A percentile compares a stretch with the other conserved stretches of the same genome.
These are phyloP conservation scores for Populus hybrid DNA, from an alignment of 441 rosid genomes.

Conservation along the genomic window DNA sequence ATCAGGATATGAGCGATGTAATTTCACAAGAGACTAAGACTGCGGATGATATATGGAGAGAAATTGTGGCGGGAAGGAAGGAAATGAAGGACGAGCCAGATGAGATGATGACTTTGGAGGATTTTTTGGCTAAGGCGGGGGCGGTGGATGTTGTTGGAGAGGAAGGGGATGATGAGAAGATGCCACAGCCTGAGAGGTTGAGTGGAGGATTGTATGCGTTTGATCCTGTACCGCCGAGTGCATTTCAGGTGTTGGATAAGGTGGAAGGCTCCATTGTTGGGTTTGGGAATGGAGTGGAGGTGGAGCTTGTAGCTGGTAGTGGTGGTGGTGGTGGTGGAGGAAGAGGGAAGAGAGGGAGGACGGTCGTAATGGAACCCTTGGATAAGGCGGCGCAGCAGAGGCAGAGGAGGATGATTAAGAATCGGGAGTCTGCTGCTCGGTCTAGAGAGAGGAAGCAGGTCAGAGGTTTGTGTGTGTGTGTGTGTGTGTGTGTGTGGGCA, in stretches of 20 bases:
- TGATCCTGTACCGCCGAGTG: constrained; percentile 35
- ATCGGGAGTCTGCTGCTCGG: constrained; percentile 90
- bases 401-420: constrained; percentile 94
- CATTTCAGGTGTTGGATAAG: constrained; percentile 42
- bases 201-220: constrained; percentile 47
- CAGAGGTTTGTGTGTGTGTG: too few relatives aligned
- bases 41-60: constrained; percentile 81
- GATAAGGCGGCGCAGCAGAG: constrained; percentile 89
- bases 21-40: constrained; percentile 29
- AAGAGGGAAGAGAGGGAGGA: constrained; percentile 67
- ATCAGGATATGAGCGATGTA: background rate
- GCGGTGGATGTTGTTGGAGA: constrained; percentile 43
- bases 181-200: constrained; percentile 33
- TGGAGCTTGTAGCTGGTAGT: background rate
- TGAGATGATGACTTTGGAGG: constrained; percentile 90
- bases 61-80: constrained; percentile 55
- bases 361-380: constrained; percentile 52
- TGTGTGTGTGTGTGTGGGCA: too few relatives aligned
- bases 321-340: constrained; percentile 25
- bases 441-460: constrained; percentile 96
- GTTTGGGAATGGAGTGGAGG: constrained; percentile 46
- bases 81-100: constrained; percentile 74
- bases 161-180: constrained; percentile 47
- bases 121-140: constrained; percentile 73
- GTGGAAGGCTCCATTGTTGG: constrained; percentile 50